Percentiles rank a stretch among this genome's conserved stretches.
phyloP scores from a whole-genome alignment of 2,329 filamentous ascomycete species.

The Trichoderma atrobrunneum region DNA sequence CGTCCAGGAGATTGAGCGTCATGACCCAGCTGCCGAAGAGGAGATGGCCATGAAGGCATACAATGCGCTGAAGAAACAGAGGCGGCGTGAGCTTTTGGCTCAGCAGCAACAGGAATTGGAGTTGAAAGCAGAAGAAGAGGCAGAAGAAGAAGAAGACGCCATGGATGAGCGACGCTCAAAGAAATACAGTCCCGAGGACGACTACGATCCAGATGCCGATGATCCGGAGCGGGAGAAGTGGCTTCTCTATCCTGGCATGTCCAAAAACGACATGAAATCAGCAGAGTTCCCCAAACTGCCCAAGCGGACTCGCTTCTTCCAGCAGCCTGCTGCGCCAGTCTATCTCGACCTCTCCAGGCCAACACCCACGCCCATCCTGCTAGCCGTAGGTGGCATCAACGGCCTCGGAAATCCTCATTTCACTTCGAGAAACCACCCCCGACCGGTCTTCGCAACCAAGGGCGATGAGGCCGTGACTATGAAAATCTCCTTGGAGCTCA shows the following conservation, averaged over 20 bases:
- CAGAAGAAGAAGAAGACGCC: slow-evolving; percentile 18
- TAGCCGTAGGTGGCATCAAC: slow-evolving; percentile 83
- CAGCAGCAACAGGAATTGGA: slow-evolving; percentile 23
- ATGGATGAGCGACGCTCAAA: slow-evolving; percentile 5
- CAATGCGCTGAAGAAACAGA: slow-evolving; percentile 33
- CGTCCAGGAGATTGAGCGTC: slow-evolving; percentile 73
- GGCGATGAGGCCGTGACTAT: slow-evolving; percentile 78
- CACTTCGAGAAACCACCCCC: slow-evolving; percentile 67
- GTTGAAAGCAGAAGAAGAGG: slow-evolving; percentile 12
- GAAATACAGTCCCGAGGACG: slow-evolving; percentile 25
- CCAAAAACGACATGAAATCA: slow-evolving; percentile 62
- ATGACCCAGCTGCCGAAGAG: slow-evolving; percentile 74
- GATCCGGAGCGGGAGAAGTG: slow-evolving; percentile 67
- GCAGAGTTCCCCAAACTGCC: slow-evolving; percentile 52
- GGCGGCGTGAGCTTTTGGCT: slow-evolving; percentile 29
- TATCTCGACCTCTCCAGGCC: slow-evolving; percentile 70
- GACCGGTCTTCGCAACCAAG: slow-evolving; percentile 84
- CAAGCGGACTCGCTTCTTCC: slow-evolving; percentile 51
- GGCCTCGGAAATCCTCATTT: slow-evolving; percentile 95
- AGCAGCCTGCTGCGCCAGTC: slow-evolving; percentile 72
- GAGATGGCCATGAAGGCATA: slow-evolving; percentile 35
- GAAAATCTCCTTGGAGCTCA: slow-evolving; percentile 83
- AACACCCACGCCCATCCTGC: slow-evolving; percentile 78
- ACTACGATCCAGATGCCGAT: slow-evolving; percentile 41
- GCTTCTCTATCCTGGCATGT: slow-evolving; percentile 79